Base-by-base conservation (phyloP, 345 rosid genomes). In the Mallotus nudiflorus region DNA sequence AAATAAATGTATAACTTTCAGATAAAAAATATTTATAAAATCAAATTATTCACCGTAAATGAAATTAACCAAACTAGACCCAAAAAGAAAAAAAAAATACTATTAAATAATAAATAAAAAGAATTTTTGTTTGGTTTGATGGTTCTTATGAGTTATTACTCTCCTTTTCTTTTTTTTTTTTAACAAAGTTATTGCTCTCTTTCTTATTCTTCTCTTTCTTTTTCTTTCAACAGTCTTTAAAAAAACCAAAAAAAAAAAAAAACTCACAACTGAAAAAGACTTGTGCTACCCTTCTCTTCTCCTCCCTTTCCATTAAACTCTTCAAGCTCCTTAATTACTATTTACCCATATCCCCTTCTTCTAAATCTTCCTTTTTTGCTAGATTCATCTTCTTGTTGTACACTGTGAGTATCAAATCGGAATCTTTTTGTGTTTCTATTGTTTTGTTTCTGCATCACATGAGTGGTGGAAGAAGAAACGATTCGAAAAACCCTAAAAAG, bases 391-490 rank as follows among this genome's bases (percentile, higher is more conserved):
- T 59, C 68, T 55, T 68, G 35, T 49, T 65, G 63, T 73, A 57
- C 76, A 51, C 70, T 59, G 91, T 85, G 76, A 81, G 86, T 82
- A 65, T 68, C 77, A 40, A 85, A 72, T 83, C n/a, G n/a, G 65
- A 62, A 64, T 50, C 46, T 24, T 67, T 62, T 56, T 45, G 72
- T 29, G 62, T 39, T 31, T 57, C n/a, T n/a, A n/a, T n/a, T n/a
- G n/a, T n/a, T 73, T 27, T 29, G 19, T 61, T 22, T 20, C 33
- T 66, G 64, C 50, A 3, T 62, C 51, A 27, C 28, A 60, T 4
- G 19, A 7, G n/a, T n/a, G n/a, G n/a, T n/a, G n/a, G n/a, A 4
- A 24, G 14, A 40, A 20, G 25, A 11, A 27, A 27, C n/a, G 60
- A 25, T 6, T 40, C 25, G 15, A 25, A 33, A 57, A n/a, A 73